Evolutionary conservation across 176 grass and related monocot species (phyloP).

Genomic region (Typha latifolia): DNA sequence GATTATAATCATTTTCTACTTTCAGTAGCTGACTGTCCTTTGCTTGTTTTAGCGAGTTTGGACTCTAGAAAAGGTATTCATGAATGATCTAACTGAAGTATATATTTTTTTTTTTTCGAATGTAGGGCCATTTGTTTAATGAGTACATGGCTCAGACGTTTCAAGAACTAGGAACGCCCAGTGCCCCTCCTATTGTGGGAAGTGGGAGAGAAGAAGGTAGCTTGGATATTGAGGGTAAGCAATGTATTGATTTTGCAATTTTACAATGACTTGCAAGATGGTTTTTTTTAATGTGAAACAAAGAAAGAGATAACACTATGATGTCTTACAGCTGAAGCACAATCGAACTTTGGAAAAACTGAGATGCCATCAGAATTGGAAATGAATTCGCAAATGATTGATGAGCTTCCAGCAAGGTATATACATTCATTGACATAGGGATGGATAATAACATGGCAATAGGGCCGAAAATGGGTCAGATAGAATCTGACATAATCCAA

Average conservation of each 20-base stretch:
- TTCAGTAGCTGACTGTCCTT: neutral
- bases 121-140: conserved; percentile 35
- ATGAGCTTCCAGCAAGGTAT: conserved; percentile 41
- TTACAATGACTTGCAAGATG: neutral
- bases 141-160: conserved; percentile 23
- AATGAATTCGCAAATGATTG: conserved; percentile 30
- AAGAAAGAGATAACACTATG: neutral
- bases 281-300: conserved; percentile 1
- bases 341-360: conserved; percentile 19
- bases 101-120: conserved; percentile 7
- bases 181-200: conserved; percentile 74
- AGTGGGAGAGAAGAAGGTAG: conserved; percentile 24
- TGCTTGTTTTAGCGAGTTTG: neutral
- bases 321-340: conserved; percentile 19
- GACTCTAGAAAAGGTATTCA: neutral
- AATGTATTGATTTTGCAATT: neutral
- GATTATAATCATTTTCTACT: no score
- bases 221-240: conserved; percentile 32
- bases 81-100: neutral
- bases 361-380: conserved; percentile 31
- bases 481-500: no score
- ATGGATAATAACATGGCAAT: no score
- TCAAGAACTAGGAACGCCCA: conserved; percentile 42
- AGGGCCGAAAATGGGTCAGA: no score
- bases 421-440: neutral